Percentiles rank a stretch among this genome's conserved stretches.
Conservation (phyloP, 129 eudicot genomes). For the Rutidosis leptorrhynchoides region DNA sequence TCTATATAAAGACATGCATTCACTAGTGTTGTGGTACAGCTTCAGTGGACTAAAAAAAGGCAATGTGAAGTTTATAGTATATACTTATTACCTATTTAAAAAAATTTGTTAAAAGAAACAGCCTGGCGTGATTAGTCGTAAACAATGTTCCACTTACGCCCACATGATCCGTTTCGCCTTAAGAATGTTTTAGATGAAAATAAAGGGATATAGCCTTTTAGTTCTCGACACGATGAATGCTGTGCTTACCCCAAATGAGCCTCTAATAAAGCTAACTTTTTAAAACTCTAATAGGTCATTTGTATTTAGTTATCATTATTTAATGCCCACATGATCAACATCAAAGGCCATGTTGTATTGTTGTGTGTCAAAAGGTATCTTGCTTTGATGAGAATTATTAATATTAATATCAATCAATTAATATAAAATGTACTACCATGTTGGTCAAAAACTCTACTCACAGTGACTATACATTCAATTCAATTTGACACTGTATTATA, state of each 20-base stretch:
- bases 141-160: slow-evolving; percentile 27
- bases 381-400: slow-evolving; percentile 28
- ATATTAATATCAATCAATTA: too few species aligned
- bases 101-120: slow-evolving; percentile 19
- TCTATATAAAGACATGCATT: slow-evolving; percentile 42
- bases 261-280: neutral
- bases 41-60: slow-evolving; percentile 36
- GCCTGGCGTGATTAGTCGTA: slow-evolving; percentile 8
- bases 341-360: slow-evolving; percentile 25
- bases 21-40: slow-evolving; percentile 22
- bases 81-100: slow-evolving; percentile 8
- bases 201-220: slow-evolving; percentile 8
- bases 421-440: neutral
- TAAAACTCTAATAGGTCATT: neutral
- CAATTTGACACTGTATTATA: too few species aligned
- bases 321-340: slow-evolving; percentile 28
- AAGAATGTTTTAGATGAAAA: slow-evolving; percentile 8
- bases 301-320: slow-evolving; percentile 2
- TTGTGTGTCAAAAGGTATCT: slow-evolving; percentile 33
- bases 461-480: neutral
- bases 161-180: slow-evolving; percentile 13
- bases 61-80: slow-evolving; percentile 13
- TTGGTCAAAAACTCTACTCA: slow-evolving; percentile 3
- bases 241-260: neutral
- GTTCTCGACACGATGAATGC: neutral